Evolutionary conservation across 345 rosid genomes (phyloP).

Genomic region (Turritis glabra): DNA sequence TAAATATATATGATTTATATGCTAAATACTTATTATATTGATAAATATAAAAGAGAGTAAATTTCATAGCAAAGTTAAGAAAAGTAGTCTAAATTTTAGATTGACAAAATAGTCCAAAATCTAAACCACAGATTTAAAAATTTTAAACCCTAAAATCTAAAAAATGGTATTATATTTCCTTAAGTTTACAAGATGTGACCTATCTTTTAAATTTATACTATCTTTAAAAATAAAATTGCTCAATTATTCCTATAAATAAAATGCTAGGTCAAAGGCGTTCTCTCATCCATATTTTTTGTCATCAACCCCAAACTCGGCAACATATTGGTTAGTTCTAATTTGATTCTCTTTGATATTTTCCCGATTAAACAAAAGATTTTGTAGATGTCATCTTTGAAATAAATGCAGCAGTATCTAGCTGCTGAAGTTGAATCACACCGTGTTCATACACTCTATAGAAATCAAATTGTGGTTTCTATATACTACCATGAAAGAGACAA

Average conservation of each 20-base stretch:
- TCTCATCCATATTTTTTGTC: constrained; percentile 32
- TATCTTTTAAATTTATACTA: no score
- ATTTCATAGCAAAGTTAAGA: neutral
- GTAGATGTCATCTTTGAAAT: constrained; percentile 32
- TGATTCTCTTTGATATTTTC: constrained; percentile 37
- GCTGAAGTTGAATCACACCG: constrained; percentile 6
- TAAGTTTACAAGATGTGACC: neutral
- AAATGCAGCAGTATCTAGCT: constrained; percentile 4
- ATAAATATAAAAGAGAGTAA: neutral
- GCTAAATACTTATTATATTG: neutral
- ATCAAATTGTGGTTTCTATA: neutral
- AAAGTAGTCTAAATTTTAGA: neutral
- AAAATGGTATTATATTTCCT: neutral
- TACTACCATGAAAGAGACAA: neutral
- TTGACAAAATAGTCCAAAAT: neutral
- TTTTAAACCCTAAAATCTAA: neutral
- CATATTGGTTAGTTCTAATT: constrained; percentile 12
- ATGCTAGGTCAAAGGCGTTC: constrained; percentile 13
- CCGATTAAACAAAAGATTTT: constrained; percentile 22
- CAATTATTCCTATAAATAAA: neutral
- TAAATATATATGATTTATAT: neutral
- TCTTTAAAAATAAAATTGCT: neutral
- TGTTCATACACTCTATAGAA: constrained; percentile 24
- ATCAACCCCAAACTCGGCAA: constrained; percentile 30
- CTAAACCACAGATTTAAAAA: neutral